phyloP scores from a whole-genome alignment of 176 grass and related monocot species.

The Oryza australiensis region DNA sequence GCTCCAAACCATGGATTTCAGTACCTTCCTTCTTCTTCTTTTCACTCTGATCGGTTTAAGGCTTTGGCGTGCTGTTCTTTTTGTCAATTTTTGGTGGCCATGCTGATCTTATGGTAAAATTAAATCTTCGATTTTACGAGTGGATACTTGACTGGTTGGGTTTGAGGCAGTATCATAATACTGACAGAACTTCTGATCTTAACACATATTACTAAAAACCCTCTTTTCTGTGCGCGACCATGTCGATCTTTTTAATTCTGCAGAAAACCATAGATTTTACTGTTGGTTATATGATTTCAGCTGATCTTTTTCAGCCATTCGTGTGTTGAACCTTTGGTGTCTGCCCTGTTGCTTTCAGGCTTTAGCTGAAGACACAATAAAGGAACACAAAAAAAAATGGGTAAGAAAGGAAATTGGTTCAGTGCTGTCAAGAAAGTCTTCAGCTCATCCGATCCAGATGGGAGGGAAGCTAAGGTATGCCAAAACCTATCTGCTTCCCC shows the following conservation, averaged over 20 bases:
- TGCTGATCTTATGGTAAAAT: conserved; percentile 13
- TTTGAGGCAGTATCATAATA: not conserved
- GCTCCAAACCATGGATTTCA: not conserved
- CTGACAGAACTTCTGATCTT: conserved; percentile 17
- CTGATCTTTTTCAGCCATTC: not conserved
- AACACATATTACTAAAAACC: not conserved
- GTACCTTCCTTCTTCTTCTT: not conserved
- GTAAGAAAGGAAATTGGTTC: conserved; percentile 81
- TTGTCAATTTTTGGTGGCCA: not conserved
- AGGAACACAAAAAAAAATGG: conserved; percentile 40
- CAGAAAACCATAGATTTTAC: conserved; percentile 1
- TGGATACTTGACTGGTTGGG: not conserved
- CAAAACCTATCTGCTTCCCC: conserved; percentile 2
- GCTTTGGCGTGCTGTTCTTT: not conserved
- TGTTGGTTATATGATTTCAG: not conserved
- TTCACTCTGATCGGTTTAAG: not conserved
- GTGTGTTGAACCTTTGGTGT: conserved; percentile 34
- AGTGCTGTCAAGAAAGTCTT: conserved; percentile 74
- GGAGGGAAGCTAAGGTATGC: conserved; percentile 66
- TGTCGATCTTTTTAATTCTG: not conserved
- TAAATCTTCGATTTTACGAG: conserved; percentile 16
- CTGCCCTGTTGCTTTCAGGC: conserved; percentile 26
- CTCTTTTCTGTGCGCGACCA: not conserved
- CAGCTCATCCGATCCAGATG: conserved; percentile 53
- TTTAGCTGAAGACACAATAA: conserved; percentile 26